Percentiles rank a stretch among this genome's conserved stretches.
Conservation (phyloP, 768 basidiomycete species). For the Exidia glandulosa region DNA sequence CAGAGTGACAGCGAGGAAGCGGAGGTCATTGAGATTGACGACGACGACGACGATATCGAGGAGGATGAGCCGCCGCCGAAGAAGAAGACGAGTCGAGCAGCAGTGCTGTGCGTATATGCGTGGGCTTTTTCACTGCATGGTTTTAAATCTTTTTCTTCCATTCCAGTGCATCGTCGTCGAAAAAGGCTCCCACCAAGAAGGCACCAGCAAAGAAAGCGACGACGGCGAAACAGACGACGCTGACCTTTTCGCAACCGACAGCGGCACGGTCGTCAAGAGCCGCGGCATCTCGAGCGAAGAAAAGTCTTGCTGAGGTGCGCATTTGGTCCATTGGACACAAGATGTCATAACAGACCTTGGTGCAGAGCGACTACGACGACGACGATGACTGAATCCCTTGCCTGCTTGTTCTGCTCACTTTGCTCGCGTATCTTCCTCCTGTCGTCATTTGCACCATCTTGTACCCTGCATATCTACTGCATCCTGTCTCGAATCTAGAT, state of each 20-base stretch:
- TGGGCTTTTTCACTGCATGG: no score
- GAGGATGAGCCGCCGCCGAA: constrained; percentile 24
- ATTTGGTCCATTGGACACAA: background rate
- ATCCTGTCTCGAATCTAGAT: background rate
- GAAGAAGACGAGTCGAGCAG: constrained; percentile 54
- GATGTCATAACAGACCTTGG: background rate
- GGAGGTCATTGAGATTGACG: constrained; percentile 40
- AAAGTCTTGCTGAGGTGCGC: constrained; percentile 37
- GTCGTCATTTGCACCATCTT: background rate
- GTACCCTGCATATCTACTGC: background rate
- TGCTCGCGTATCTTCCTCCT: no score
- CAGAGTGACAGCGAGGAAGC: constrained; percentile 36
- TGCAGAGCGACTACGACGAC: background rate
- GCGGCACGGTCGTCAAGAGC: constrained; percentile 47
- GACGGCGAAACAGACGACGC: constrained; percentile 38
- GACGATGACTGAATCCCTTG: background rate
- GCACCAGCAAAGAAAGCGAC: constrained; percentile 21
- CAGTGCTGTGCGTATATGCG: constrained; percentile 33
- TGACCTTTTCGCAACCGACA: constrained; percentile 53
- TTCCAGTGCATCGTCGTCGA: constrained; percentile 16
- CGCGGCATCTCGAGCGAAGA: constrained; percentile 58
- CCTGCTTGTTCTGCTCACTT: background rate
- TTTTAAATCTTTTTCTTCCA: no score
- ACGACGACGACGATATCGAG: constrained; percentile 41
- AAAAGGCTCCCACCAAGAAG: constrained; percentile 47